phyloP scores from a whole-genome alignment of 2,329 filamentous ascomycete genomes.

The Cordyceps cateniannulata region DNA sequence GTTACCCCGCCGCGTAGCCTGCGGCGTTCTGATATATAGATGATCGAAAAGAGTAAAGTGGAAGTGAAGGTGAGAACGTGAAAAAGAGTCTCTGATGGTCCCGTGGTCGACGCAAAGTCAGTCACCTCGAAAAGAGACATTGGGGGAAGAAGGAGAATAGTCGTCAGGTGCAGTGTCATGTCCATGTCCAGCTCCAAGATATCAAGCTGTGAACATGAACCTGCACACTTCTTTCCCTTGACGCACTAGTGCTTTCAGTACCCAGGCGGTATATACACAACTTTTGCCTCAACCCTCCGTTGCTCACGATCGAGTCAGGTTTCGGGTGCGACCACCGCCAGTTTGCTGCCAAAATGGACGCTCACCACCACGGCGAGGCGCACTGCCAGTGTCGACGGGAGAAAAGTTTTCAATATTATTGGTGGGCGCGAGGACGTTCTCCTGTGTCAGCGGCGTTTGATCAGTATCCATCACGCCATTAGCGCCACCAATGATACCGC shows the following conservation, averaged over 20 bases:
- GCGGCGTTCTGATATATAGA: not conserved
- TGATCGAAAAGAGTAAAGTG: not conserved
- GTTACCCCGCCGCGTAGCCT: not conserved
- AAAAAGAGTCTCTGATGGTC: not conserved
- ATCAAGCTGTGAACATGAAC: not conserved
- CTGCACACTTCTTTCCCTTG: not conserved
- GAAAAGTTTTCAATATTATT: not conserved
- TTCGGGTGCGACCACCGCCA: constrained; percentile 10
- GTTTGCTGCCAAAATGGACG: constrained; percentile 13
- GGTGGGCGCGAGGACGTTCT: not conserved
- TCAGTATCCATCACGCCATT: not conserved
- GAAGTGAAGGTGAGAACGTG: not conserved
- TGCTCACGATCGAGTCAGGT: constrained; percentile 9
- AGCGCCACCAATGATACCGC: not conserved
- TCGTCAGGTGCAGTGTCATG: not conserved
- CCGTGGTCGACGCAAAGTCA: not conserved
- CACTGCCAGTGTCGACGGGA: constrained; percentile 1
- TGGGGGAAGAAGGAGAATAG: not conserved
- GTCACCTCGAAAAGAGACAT: not conserved
- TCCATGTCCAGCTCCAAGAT: not conserved
- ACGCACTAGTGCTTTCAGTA: not conserved
- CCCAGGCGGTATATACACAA: not conserved
- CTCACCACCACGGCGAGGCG: constrained; percentile 11
- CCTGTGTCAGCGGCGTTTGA: constrained; percentile 1
- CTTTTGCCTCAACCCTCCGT: constrained; percentile 1